These are phyloP conservation scores for Trypanosoma conorhini DNA, from an alignment of 208 protist genomes.

Conservation along the genomic window DNA sequence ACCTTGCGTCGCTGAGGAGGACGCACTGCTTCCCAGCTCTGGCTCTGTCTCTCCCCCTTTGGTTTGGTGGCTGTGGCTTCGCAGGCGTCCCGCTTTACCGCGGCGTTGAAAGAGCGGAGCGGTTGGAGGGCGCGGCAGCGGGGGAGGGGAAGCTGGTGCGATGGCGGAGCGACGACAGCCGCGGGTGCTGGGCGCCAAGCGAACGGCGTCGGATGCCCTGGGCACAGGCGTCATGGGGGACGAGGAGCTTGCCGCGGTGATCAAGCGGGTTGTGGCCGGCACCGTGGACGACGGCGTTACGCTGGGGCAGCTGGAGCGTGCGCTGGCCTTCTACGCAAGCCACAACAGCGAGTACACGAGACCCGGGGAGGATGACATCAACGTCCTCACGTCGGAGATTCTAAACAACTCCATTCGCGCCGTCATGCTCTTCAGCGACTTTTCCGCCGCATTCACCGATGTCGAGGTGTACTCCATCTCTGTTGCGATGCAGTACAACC, in stretches of 20 bases:
- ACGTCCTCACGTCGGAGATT: conserved; percentile 70
- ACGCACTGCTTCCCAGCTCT: not conserved
- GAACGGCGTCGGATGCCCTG: conserved; percentile 57
- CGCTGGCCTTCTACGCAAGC: conserved; percentile 64
- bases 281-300: conserved; percentile 37
- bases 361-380: conserved; percentile 66
- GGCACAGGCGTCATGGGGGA: conserved; percentile 21
- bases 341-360: conserved; percentile 85
- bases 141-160: not conserved
- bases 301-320: conserved; percentile 59
- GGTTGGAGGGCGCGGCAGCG: not conserved
- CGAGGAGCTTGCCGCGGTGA: conserved; percentile 36
- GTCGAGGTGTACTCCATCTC: conserved; percentile 77
- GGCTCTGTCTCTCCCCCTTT: no score
- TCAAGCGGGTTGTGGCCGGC: conserved; percentile 39
- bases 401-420: conserved; percentile 86
- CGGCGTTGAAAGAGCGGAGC: conserved; percentile 15
- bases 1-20: not conserved
- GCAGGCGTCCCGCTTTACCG: conserved; percentile 4
- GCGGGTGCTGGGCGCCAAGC: conserved; percentile 73
- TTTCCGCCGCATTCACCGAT: conserved; percentile 68
- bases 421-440: conserved; percentile 81
- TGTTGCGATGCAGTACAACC: conserved; percentile 83
- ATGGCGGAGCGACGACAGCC: conserved; percentile 36
- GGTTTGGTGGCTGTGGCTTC: no score